Percentiles rank a stretch among this genome's conserved stretches.
phyloP scores from a whole-genome alignment of 345 rosid genomes.

The Adansonia digitata region DNA sequence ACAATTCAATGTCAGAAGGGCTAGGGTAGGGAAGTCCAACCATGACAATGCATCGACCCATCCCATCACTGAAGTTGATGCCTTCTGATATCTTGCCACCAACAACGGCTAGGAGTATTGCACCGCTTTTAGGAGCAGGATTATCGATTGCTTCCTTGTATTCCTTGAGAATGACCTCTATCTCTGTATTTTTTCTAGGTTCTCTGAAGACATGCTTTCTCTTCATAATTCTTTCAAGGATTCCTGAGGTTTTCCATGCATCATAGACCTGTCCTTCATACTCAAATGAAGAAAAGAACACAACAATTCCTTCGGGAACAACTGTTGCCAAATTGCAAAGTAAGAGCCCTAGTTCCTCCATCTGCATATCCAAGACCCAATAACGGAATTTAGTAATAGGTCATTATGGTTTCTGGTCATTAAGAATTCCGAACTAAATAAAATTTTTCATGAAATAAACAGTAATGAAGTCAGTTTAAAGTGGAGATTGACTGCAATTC shows the following conservation, averaged over 20 bases:
- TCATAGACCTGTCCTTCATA: conserved; percentile 70
- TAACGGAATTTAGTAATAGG: neutral
- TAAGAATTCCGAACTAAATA: neutral
- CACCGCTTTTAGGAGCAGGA: conserved; percentile 49
- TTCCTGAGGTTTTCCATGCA: conserved; percentile 76
- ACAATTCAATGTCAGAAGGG: conserved; percentile 73
- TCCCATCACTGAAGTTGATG: conserved; percentile 92
- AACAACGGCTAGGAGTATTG: conserved; percentile 78
- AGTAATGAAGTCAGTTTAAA: neutral
- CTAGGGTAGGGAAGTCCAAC: conserved; percentile 94
- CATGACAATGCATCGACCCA: conserved; percentile 96
- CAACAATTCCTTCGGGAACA: conserved; percentile 86
- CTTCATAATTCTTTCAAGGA: conserved; percentile 68
- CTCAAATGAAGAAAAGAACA: conserved; percentile 93
- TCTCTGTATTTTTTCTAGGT: conserved; percentile 64
- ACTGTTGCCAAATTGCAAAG: conserved; percentile 74
- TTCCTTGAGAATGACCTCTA: conserved; percentile 68
- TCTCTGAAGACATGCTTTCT: conserved; percentile 78
- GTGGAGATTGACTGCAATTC: neutral
- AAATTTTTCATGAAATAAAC: neutral
- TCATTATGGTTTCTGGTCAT: neutral
- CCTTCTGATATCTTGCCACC: conserved; percentile 99
- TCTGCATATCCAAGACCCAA: conserved; percentile 34
- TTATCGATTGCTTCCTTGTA: conserved; percentile 67
- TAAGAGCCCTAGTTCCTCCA: conserved; percentile 77